phyloP scores from a whole-genome alignment of 2,329 filamentous ascomycete genomes.

The Zymoseptoria crescenta region DNA sequence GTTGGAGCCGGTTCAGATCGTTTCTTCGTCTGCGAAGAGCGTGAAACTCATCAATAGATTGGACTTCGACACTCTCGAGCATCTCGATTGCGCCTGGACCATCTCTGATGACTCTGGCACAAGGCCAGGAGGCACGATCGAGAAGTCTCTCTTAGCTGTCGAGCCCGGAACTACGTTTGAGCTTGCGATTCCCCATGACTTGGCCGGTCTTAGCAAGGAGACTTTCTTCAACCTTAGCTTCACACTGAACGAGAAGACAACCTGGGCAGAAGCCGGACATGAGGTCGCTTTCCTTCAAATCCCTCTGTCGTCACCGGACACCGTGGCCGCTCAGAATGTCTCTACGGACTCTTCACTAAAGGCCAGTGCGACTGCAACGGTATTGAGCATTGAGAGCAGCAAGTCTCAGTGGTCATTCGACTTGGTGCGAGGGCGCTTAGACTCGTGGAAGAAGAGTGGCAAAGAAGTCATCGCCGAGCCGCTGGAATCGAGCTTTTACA shows the following conservation, averaged over 20 bases:
- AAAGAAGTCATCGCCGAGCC: constrained; percentile 15
- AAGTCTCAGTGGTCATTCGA: constrained; percentile 15
- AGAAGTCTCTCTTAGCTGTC: constrained; percentile 6
- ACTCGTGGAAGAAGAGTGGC: constrained; percentile 20
- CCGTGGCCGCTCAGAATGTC: neutral
- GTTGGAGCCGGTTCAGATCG: constrained; percentile 34
- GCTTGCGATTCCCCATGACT: constrained; percentile 11
- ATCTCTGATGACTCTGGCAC: constrained; percentile 11
- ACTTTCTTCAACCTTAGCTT: constrained; percentile 24
- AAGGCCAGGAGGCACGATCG: constrained; percentile 2
- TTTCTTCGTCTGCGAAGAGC: constrained; percentile 26
- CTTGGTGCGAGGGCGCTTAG: constrained; percentile 15
- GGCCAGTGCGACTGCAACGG: constrained; percentile 2
- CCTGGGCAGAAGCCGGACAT: constrained; percentile 29
- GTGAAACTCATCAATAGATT: constrained; percentile 21
- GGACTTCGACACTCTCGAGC: constrained; percentile 32
- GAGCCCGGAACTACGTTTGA: constrained; percentile 14
- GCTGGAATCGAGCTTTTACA: constrained; percentile 44
- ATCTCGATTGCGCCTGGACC: constrained; percentile 22
- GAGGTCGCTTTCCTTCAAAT: constrained; percentile 32
- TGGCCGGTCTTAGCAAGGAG: constrained; percentile 4
- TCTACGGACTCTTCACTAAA: neutral
- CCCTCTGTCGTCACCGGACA: constrained; percentile 16
- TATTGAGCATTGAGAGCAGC: constrained; percentile 4
- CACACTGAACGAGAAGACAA: constrained; percentile 26